Conservation (phyloP, 2,329 filamentous ascomycete genomes). For the Penicillium brasilianum region DNA sequence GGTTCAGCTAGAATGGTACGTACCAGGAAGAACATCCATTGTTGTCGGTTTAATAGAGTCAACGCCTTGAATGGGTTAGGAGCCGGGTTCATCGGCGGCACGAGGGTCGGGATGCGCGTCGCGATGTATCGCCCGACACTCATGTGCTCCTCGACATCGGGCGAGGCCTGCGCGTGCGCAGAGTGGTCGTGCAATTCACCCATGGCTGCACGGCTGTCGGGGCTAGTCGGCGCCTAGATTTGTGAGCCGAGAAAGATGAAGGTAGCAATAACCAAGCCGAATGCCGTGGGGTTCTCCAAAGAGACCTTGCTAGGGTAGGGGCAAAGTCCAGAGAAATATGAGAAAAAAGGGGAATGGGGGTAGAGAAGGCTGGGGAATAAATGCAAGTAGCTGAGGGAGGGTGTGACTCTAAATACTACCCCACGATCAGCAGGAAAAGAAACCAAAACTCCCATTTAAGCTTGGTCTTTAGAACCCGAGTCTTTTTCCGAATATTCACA, state of each 20-base stretch:
- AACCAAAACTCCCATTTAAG: background rate
- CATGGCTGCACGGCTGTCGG: constrained; percentile 17
- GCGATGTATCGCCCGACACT: constrained; percentile 55
- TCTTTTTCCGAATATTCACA: too few species aligned
- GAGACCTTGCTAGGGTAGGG: background rate
- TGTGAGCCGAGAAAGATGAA: background rate
- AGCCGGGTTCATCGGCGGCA: constrained; percentile 60
- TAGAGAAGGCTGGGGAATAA: background rate
- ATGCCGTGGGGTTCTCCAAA: background rate
- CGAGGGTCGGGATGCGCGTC: constrained; percentile 59
- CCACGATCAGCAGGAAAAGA: background rate
- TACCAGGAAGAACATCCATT: constrained; percentile 64
- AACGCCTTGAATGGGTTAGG: constrained; percentile 61
- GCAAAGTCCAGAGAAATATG: background rate
- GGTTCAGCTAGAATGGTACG: constrained; percentile 12
- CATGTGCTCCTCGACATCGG: constrained; percentile 33
- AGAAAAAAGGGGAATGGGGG: background rate
- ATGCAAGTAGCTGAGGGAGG: background rate
- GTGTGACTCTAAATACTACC: constrained; percentile 10
- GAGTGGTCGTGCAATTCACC: constrained; percentile 13
- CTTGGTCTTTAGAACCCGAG: background rate
- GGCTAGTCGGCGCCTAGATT: constrained; percentile 3
- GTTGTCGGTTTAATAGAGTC: constrained; percentile 56
- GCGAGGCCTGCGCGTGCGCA: constrained; percentile 16
- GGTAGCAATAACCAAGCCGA: background rate